phyloP scores from a whole-genome alignment of 352 stramenopile species.

The Globisporangium perplexum region DNA sequence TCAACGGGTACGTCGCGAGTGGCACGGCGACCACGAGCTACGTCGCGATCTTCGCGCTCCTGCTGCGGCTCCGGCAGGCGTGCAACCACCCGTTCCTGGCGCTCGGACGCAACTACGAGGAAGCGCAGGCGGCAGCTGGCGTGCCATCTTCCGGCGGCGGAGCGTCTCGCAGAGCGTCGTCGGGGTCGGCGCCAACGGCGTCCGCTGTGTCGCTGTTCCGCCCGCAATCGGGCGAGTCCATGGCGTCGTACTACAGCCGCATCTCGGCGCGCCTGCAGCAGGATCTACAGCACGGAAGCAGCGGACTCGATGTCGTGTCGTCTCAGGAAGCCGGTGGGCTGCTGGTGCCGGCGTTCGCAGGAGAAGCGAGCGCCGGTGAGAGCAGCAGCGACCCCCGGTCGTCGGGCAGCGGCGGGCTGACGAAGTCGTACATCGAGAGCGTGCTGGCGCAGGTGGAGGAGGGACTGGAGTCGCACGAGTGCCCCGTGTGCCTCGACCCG shows the following conservation, averaged over 20 bases:
- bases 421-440: constrained; percentile 55
- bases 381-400: not conserved
- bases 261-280: constrained; percentile 49
- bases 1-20: constrained; percentile 82
- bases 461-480: constrained; percentile 74
- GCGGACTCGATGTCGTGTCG: not conserved
- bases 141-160: not conserved
- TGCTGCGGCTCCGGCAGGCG: constrained; percentile 85
- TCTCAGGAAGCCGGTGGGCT: not conserved
- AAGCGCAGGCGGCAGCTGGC: constrained; percentile 16
- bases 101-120: constrained; percentile 56
- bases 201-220: constrained; percentile 33
- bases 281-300: constrained; percentile 27
- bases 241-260: constrained; percentile 52
- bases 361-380: not conserved
- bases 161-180: not conserved
- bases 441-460: constrained; percentile 79
- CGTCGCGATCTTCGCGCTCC: constrained; percentile 84
- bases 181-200: constrained; percentile 5
- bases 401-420: constrained; percentile 18
- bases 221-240: constrained; percentile 39
- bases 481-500: constrained; percentile 79
- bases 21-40: constrained; percentile 78
- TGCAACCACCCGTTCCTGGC: constrained; percentile 89
- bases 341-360: not conserved